Conservation (phyloP, 176 grass and related monocot species). For the Stipa capillata region DNA sequence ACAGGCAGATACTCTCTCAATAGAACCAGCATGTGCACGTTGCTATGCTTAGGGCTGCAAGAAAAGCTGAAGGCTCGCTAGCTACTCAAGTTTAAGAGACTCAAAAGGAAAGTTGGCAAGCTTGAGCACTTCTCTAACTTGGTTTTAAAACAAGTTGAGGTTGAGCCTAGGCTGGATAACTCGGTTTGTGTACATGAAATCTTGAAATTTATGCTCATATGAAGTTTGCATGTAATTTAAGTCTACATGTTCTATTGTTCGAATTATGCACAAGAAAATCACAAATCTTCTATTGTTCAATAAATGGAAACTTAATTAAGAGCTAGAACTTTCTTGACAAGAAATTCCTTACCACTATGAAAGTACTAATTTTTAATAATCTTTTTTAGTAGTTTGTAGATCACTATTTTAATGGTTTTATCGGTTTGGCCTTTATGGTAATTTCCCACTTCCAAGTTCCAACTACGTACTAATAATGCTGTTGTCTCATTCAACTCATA, state of each 20-base stretch:
- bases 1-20: no score
- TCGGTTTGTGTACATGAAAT: not conserved
- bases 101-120: not conserved
- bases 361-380: not conserved
- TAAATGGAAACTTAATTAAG: not conserved
- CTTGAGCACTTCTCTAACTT: not conserved
- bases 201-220: not conserved
- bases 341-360: not conserved
- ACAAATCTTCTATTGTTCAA: not conserved
- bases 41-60: not conserved
- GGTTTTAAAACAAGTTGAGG: not conserved
- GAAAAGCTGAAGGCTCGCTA: not conserved
- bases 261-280: not conserved
- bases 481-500: not conserved
- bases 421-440: not conserved
- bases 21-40: not conserved
- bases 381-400: not conserved
- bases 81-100: not conserved
- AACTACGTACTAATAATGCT: not conserved
- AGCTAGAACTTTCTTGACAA: not conserved
- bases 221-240: not conserved
- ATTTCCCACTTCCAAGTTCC: not conserved
- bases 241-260: not conserved
- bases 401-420: not conserved
- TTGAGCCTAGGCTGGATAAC: not conserved